These are phyloP conservation scores for Leccinum barrowsii DNA, from an alignment of 768 basidiomycete species.

Conservation along the genomic window DNA sequence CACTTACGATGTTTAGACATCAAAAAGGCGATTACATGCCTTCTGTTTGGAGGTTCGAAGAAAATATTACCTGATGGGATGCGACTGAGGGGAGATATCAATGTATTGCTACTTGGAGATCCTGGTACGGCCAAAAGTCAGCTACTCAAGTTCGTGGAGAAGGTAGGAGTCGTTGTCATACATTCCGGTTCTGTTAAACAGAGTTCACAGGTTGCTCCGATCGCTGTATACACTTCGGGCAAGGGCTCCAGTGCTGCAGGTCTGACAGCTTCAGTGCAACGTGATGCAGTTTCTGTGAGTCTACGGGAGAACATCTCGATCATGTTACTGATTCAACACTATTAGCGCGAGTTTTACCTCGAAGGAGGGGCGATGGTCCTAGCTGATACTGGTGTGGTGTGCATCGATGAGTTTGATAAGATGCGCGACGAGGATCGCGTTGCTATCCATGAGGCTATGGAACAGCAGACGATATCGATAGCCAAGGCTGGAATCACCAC, in stretches of 20 bases:
- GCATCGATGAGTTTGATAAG: conserved; percentile 99
- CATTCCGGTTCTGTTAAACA: neutral
- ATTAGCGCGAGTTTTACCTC: conserved; percentile 93
- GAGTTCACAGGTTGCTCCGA: conserved; percentile 77
- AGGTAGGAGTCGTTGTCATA: conserved; percentile 41
- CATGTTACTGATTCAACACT: conserved; percentile 3
- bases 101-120: conserved; percentile 93
- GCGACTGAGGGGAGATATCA: conserved; percentile 95
- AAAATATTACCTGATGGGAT: conserved; percentile 97
- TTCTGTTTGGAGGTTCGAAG: conserved; percentile 97
- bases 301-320: neutral
- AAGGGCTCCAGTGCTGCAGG: conserved; percentile 98
- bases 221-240: conserved; percentile 97
- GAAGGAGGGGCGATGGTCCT: conserved; percentile 99
- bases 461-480: conserved; percentile 99
- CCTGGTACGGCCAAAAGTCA: conserved; percentile 99
- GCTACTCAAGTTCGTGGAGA: conserved; percentile 97
- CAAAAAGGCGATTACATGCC: conserved; percentile 94
- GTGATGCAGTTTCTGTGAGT: conserved; percentile 85
- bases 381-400: conserved; percentile 96
- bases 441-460: conserved; percentile 99
- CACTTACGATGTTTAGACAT: conserved; percentile 62
- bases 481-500: conserved; percentile 99
- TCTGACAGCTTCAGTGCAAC: conserved; percentile 95
- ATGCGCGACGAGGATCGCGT: conserved; percentile 99